Percentiles rank a stretch among this genome's conserved stretches.
Conservation (phyloP, 305 asterid genomes). For the Fraxinus xanthoxyloides region DNA sequence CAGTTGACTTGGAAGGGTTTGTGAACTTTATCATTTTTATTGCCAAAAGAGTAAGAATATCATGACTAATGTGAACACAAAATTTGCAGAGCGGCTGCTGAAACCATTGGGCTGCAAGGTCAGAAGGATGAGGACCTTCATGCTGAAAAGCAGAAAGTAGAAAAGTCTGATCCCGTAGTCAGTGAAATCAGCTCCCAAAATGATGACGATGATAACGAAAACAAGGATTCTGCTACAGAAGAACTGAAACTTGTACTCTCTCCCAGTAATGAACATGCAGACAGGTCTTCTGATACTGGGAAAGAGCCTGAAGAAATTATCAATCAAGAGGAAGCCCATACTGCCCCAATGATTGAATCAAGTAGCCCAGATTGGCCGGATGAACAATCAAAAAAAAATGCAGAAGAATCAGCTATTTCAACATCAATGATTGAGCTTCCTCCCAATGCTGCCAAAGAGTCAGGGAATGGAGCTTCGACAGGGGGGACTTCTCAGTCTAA, state of each 20-base stretch:
- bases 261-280: conserved; percentile 28
- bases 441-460: conserved; percentile 49
- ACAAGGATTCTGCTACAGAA: conserved; percentile 36
- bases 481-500: conserved; percentile 37
- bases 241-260: conserved; percentile 41
- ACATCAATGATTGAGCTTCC: conserved; percentile 52
- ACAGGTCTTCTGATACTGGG: conserved; percentile 32
- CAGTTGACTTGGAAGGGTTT: conserved; percentile 52
- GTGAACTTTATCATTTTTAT: conserved; percentile 26
- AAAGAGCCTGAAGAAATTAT: conserved; percentile 39
- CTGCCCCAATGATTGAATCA: conserved; percentile 31
- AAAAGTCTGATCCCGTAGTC: conserved; percentile 34
- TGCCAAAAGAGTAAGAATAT: conserved; percentile 8
- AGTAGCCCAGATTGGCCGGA: conserved; percentile 39
- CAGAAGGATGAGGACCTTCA: conserved; percentile 35
- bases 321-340: conserved; percentile 32
- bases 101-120: conserved; percentile 40
- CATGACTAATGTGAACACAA: conserved; percentile 28
- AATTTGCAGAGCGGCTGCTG: conserved; percentile 58
- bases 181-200: conserved; percentile 27
- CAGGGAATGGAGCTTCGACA: conserved; percentile 40
- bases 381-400: conserved; percentile 35
- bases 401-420: conserved; percentile 38
- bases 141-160: conserved; percentile 44
- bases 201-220: conserved; percentile 38